Percentiles rank a stretch among this genome's conserved stretches.
Evolutionary conservation across 164 flowering plant genomes (phyloP).

Genomic region (Protea cynaroides): DNA sequence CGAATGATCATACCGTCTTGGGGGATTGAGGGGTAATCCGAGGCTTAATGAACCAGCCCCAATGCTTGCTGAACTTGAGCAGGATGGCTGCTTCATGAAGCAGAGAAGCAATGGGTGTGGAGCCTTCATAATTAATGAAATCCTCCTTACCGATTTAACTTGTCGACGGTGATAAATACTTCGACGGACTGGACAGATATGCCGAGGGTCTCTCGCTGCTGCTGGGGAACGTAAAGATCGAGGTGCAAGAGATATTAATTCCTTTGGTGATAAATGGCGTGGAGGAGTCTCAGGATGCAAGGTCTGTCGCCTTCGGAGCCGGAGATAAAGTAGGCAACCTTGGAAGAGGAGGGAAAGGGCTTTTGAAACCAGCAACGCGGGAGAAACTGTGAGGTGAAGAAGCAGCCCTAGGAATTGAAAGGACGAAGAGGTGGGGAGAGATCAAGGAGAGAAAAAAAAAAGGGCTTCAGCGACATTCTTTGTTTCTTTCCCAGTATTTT

Average conservation of each 20-base stretch:
- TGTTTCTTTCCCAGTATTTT: too few species aligned
- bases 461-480: neutral
- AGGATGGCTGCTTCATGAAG: constrained; percentile 26
- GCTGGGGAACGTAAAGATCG: constrained; percentile 14
- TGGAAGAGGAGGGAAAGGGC: constrained; percentile 19
- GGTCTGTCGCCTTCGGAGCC: constrained; percentile 23
- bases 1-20: constrained; percentile 25
- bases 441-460: constrained; percentile 3
- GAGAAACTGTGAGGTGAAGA: constrained; percentile 5
- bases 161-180: constrained; percentile 11
- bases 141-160: constrained; percentile 27
- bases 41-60: constrained; percentile 34
- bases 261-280: constrained; percentile 29
- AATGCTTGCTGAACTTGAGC: constrained; percentile 16
- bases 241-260: constrained; percentile 29
- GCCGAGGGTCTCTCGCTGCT: constrained; percentile 20
- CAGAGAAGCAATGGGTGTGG: constrained; percentile 20
- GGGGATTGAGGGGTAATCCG: constrained; percentile 27
- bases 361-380: constrained; percentile 3
- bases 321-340: constrained; percentile 27
- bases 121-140: constrained; percentile 16
- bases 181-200: constrained; percentile 12
- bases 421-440: constrained; percentile 12
- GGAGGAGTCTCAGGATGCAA: constrained; percentile 18
- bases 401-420: neutral